These are phyloP conservation scores for Daldinia grandis DNA, from an alignment of 495 filamentous ascomycete genomes.

Conservation along the genomic window DNA sequence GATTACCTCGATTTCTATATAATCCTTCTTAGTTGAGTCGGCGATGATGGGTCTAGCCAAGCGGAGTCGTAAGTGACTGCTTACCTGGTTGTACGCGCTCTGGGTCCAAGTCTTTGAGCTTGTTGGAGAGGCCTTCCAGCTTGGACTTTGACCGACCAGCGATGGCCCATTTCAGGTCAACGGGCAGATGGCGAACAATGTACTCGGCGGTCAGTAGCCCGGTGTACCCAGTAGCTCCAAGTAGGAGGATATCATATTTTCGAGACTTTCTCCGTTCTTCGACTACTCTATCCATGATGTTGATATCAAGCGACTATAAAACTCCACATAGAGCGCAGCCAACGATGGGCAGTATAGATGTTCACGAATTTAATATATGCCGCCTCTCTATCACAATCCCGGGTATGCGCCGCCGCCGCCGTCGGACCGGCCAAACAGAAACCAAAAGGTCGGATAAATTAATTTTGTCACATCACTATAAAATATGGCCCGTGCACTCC, in stretches of 20 bases:
- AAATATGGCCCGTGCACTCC: background rate
- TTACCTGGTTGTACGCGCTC: conserved; percentile 72
- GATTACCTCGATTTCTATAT: conserved; percentile 25
- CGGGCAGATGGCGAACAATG: conserved; percentile 69
- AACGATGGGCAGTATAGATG: background rate
- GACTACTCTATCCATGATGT: conserved; percentile 7
- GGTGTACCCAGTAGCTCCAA: conserved; percentile 81
- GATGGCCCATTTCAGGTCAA: conserved; percentile 80
- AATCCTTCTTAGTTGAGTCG: background rate
- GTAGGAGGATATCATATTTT: conserved; percentile 29
- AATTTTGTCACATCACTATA: background rate
- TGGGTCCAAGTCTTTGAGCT: conserved; percentile 66
- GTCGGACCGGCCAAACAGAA: background rate
- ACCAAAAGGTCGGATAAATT: background rate
- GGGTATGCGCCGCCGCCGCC: background rate
- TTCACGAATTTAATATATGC: background rate
- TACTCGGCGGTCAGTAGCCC: conserved; percentile 74
- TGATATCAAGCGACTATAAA: background rate
- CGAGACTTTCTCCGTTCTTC: conserved; percentile 10
- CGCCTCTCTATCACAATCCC: background rate
- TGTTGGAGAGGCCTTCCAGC: conserved; percentile 65
- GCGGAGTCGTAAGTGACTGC: background rate
- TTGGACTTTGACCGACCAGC: conserved; percentile 76
- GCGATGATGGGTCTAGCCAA: background rate
- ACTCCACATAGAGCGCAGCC: background rate